Percentiles rank a stretch among this genome's conserved stretches.
These are phyloP conservation scores for Botrytis fabae DNA, from an alignment of 2,329 filamentous ascomycete genomes.

Conservation along the genomic window DNA sequence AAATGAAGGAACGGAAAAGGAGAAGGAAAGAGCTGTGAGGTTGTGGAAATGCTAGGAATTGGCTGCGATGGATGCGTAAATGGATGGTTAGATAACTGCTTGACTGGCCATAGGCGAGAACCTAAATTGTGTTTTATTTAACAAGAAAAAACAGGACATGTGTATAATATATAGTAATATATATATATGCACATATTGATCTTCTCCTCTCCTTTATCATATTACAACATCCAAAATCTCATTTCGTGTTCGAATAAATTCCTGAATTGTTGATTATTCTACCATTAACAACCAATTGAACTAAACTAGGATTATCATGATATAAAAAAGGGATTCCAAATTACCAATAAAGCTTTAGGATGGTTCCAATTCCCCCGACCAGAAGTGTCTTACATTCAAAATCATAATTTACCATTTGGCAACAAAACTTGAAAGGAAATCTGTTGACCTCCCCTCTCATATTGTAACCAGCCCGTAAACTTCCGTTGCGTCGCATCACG, in stretches of 20 bases:
- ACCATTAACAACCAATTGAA: neutral
- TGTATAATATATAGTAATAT: neutral
- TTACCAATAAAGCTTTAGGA: neutral
- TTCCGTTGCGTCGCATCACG: neutral
- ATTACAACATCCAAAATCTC: neutral
- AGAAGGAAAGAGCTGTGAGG: neutral
- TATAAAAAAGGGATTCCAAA: neutral
- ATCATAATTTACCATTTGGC: neutral
- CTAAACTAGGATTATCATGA: neutral
- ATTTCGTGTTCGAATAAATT: neutral
- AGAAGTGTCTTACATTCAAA: conserved; percentile 9
- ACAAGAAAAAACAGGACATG: neutral
- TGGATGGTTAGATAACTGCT: no score
- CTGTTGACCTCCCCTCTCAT: neutral
- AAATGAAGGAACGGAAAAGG: neutral
- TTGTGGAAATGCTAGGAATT: neutral
- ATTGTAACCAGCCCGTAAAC: neutral
- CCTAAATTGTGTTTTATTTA: neutral
- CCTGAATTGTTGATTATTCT: neutral
- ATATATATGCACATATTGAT: neutral
- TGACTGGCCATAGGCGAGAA: neutral
- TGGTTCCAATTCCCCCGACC: neutral
- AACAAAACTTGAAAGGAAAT: neutral
- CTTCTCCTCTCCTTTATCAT: neutral
- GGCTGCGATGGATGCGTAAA: neutral